Evolutionary conservation across 768 basidiomycete species (phyloP), one percentile per base, ranked within the genome.

Genomic region (Boletus bicolor): DNA sequence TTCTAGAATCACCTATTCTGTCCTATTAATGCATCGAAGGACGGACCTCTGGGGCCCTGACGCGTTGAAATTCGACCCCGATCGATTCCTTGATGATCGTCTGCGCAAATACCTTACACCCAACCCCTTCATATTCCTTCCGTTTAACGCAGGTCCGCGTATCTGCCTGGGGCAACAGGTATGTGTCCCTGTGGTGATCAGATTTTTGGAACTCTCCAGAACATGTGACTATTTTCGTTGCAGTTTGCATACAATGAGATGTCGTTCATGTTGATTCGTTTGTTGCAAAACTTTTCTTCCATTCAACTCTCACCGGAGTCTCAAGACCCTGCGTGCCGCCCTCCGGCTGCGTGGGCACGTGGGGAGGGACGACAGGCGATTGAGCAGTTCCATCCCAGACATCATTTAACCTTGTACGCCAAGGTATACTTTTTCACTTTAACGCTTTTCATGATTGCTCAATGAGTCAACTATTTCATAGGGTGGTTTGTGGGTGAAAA

Each of bases 401-500:
- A 52, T 37, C 71, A 73, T 35, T 44, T 75, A 7, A 75, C 72
- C 1, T 44, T 74, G 56, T 72, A 72, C 30, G 68, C 74, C 17
- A 68, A 75, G 70, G 76, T 78, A 57, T 47, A 5, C 12, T 24
- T 6, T 17, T 9, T 30, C 7, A 8, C 21, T 35, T 34, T 14
- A 6, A 12, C 30, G 17, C 11, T 38, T 24, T 32, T 1, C 1
- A 1, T 42, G 44, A 9, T 14, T 19, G 15, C 21, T 41, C 15
- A 45, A 35, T 32, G 11, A 19, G 3, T 17, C 19, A 17, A 32
- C 37, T 49, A 9, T 14, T 21, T 46, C n/a, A 2, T 39, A 78
- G 77, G 77, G 77, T 1, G 79, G 79, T 11, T 56, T 80, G 21
- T 80, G 79, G 79, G 71, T 78, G 32, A 75, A 66, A 52, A 76